Evolutionary conservation across 1,139 yeast genomes (phyloP).

Genomic region (Debaryomyces robertsiae): DNA sequence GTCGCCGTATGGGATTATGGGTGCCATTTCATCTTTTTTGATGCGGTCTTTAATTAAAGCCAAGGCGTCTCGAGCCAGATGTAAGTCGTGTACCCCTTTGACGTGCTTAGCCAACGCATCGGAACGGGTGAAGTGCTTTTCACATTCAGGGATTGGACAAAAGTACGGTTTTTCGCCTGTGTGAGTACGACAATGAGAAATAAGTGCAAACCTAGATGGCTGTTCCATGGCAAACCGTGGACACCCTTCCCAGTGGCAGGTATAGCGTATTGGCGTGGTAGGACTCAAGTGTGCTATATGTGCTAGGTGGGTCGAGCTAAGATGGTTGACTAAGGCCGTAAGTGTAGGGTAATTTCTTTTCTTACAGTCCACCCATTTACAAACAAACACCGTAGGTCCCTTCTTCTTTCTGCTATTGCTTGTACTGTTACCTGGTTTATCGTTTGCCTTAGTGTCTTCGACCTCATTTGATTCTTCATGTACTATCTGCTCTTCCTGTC

Average conservation of each 20-base stretch:
- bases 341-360: constrained; percentile 22
- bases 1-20: constrained; percentile 21
- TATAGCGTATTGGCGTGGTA: constrained; percentile 39
- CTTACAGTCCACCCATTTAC: constrained; percentile 41
- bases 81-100: constrained; percentile 60
- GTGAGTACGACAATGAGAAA: constrained; percentile 65
- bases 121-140: constrained; percentile 56
- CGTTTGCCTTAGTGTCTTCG: constrained; percentile 4
- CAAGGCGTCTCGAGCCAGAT: constrained; percentile 40
- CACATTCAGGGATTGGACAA: constrained; percentile 73
- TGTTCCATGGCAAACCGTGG: constrained; percentile 55
- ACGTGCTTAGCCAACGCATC: constrained; percentile 69
- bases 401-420: constrained; percentile 9
- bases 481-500: constrained; percentile 2
- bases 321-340: constrained; percentile 36
- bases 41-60: constrained; percentile 27
- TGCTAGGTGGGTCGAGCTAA: constrained; percentile 33
- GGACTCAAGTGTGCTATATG: constrained; percentile 24
- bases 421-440: not conserved
- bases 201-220: constrained; percentile 60
- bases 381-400: constrained; percentile 19
- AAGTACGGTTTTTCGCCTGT: constrained; percentile 69
- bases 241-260: constrained; percentile 68
- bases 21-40: constrained; percentile 25
- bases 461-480: constrained; percentile 1